Base-by-base conservation (phyloP, 169 alveolate genomes). In the Theileria parva region DNA sequence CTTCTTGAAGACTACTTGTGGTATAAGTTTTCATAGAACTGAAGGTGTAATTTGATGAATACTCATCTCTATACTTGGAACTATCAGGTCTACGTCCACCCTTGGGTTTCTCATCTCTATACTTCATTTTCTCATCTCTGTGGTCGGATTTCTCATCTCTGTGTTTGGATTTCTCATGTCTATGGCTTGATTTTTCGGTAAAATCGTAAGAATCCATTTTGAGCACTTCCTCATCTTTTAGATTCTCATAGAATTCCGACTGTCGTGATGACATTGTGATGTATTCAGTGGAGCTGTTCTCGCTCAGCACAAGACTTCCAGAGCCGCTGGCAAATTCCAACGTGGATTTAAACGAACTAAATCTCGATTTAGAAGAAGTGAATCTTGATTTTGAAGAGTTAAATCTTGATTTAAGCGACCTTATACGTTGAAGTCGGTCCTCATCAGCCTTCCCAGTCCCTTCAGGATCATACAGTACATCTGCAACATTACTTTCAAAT, bases 401-500 rank as follows among this genome's bases (percentile, higher is more conserved):
- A 13, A 44, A 44, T 8, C 53, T 44, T 1, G 53, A 11, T 13
- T 44, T 44, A 1, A 44, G 3, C 8, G 53, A 44, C 8, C 53
- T 44, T 4, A 44, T 44, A 44, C 53, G 53, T 13, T 44, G 53
- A 44, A 44, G 53, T 13, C 53, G 12, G 17, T 44, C 68, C 17
- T 60, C 68, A 27, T 70, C 65, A 9, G 32, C 78, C 9, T 70
- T 74, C 12, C 28, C 74, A 6, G 44, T 25, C 63, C 30, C 39
- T 65, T 39, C 74, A 11, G 27, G 55, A 5, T 21, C 39, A 27
- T 37, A 37, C 78, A 28, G 21, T 3, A 19, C 28, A 19, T 53
- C 78, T 60, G 30, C 51, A 37, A 21, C 67, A 19, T 19, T 39
- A 21, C 28, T 37, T 27, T 70, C 78, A 19, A 23, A 21, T 8